Evolutionary conservation across 2,329 filamentous ascomycete species (phyloP).

Genomic region (Chaetomium sp.): DNA sequence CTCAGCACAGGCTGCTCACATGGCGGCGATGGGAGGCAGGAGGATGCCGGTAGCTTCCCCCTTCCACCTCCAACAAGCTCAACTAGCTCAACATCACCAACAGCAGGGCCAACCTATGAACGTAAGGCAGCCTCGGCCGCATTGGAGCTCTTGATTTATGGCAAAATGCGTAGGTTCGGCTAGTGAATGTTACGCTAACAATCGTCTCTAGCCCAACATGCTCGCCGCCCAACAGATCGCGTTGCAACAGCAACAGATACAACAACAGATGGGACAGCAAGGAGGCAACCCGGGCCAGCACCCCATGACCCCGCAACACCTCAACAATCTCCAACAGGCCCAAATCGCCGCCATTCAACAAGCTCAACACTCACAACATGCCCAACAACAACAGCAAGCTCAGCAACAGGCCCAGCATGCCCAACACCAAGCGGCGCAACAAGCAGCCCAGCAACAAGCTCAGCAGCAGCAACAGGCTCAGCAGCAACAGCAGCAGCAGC

Average conservation of each 20-base stretch:
- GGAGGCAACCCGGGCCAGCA: slow-evolving; percentile 51
- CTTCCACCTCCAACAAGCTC: slow-evolving; percentile 34
- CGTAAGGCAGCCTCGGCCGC: slow-evolving; percentile 31
- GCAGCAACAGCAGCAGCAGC: slow-evolving; percentile 31
- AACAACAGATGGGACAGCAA: slow-evolving; percentile 47
- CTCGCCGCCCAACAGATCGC: slow-evolving; percentile 53
- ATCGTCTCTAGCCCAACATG: slow-evolving; percentile 41
- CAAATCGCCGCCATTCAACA: slow-evolving; percentile 47
- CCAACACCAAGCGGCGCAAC: slow-evolving; percentile 49
- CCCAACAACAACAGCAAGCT: slow-evolving; percentile 45
- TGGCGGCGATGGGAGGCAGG: slow-evolving; percentile 37
- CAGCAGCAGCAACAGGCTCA: slow-evolving; percentile 44
- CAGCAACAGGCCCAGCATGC: slow-evolving; percentile 45
- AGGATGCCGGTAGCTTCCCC: slow-evolving; percentile 33
- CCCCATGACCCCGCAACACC: slow-evolving; percentile 51
- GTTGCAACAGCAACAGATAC: slow-evolving; percentile 50
- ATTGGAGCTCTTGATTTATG: slow-evolving; percentile 4
- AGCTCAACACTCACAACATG: slow-evolving; percentile 43
- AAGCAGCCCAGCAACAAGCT: slow-evolving; percentile 47
- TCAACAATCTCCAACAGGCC: slow-evolving; percentile 50
- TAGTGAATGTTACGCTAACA: slow-evolving; percentile 24
- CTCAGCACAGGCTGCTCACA: slow-evolving; percentile 35
- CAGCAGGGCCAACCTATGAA: slow-evolving; percentile 34
- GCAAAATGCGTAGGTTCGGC: slow-evolving; percentile 24
- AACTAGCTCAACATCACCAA: slow-evolving; percentile 34